Conservation (phyloP, 2,329 filamentous ascomycete species). For the Pyricularia sp. region DNA sequence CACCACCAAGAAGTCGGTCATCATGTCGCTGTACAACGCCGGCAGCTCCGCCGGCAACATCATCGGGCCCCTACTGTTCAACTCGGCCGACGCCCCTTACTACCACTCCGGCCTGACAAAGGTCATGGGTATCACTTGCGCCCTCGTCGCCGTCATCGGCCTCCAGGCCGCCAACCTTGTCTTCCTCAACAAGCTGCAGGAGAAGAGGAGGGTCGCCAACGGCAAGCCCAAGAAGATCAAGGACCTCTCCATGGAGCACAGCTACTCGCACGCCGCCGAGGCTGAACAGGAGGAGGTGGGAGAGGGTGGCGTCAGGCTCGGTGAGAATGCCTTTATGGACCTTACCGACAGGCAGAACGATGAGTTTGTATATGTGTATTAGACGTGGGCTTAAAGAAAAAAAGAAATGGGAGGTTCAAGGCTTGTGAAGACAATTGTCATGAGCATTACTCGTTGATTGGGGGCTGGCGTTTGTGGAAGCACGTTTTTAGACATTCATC, state of each 20-base stretch:
- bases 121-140: slow-evolving; percentile 40
- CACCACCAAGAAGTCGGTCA: slow-evolving; percentile 40
- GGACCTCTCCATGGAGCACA: slow-evolving; percentile 46
- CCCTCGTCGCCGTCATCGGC: slow-evolving; percentile 36
- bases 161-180: slow-evolving; percentile 42
- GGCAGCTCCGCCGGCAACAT: slow-evolving; percentile 52
- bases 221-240: slow-evolving; percentile 47
- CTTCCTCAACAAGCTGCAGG: slow-evolving; percentile 43
- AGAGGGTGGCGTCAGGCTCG: slow-evolving; percentile 17
- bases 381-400: not conserved
- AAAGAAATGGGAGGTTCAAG: too few species aligned
- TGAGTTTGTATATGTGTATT: slow-evolving; percentile 54
- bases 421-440: too few species aligned
- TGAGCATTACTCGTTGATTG: too few species aligned
- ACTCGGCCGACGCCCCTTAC: slow-evolving; percentile 38
- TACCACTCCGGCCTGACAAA: slow-evolving; percentile 45
- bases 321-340: slow-evolving; percentile 42
- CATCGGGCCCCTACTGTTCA: slow-evolving; percentile 51
- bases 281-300: not conserved
- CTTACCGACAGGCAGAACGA: slow-evolving; percentile 54
- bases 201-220: slow-evolving; percentile 37
- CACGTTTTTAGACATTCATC: too few species aligned
- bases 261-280: slow-evolving; percentile 26
- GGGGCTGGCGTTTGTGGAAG: too few species aligned
- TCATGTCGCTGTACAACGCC: slow-evolving; percentile 52